Evolutionary conservation across 495 filamentous ascomycete species (phyloP), one percentile per base, ranked within the genome.

Genomic region (Penicillium macrosclerotiorum): DNA sequence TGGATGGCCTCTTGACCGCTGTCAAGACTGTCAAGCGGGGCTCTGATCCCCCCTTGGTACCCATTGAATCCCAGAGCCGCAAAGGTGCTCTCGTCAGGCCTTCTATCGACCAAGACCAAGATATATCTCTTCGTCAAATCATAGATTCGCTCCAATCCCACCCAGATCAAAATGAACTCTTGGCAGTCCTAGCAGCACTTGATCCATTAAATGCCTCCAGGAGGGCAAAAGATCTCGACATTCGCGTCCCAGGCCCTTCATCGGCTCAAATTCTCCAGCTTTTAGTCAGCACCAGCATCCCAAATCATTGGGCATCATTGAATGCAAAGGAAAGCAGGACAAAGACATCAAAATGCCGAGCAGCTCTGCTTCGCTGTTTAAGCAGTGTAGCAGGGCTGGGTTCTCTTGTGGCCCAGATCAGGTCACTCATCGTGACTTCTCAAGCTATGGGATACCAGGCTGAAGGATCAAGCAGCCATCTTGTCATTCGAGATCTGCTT

Each of bases 271-370:
- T 95, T 5, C 68, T 90, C 36, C 82, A 85, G 57, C 62, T 74
- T 8, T 66, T 96, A 52, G 79, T 89, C 45, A 80, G 70, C 26
- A 78, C 78, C 26, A 87, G 84, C 29, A 71, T 91, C 5, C 84
- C 87, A 4, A 83, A 88, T 52, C 89, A 87, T 63, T 96, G 90
- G 90, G 46, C 67, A n/a, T 50, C 77, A 22, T 51, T 89, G 20
- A 63, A 73, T 42, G 67, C 74, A 48, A 71, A 72, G 42, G 68
- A 67, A 11, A 53, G 55, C 35, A 63, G 59, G 30, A 42, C 61
- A 26, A 57, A 52, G 43, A 58, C 62, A 41, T 37, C 35, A 16
- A 75, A 71, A 45, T 14, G 51, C 26, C 63, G 63, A 34, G 64
- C 47, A 22, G 57, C 78, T 4, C 61, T 98, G 11, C 42, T 88